A percentile compares a stretch with the other conserved stretches of the same genome.
Evolutionary conservation across 2,329 filamentous ascomycete genomes (phyloP).

Genomic region (Fusarium lateritium): DNA sequence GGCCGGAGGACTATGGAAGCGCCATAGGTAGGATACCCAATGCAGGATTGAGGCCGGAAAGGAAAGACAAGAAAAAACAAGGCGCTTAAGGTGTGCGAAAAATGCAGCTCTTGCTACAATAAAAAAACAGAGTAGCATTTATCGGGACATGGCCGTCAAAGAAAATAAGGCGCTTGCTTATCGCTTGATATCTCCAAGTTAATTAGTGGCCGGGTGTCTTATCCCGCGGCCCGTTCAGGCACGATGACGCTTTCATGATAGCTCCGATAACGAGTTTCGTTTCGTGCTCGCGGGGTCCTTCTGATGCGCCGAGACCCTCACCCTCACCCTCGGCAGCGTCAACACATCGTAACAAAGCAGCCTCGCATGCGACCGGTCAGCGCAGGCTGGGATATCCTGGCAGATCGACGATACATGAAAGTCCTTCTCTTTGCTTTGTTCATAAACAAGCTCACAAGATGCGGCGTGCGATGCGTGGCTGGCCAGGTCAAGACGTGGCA

Average conservation of each 20-base stretch:
- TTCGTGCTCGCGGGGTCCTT: constrained; percentile 14
- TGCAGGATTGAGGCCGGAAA: constrained; percentile 22
- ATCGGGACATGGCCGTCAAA: constrained; percentile 21
- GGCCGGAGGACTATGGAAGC: constrained; percentile 27
- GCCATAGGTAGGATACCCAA: constrained; percentile 1
- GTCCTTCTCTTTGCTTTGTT: neutral
- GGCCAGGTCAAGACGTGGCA: constrained; percentile 30
- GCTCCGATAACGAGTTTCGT: constrained; percentile 31
- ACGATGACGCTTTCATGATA: constrained; percentile 45
- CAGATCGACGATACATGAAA: constrained; percentile 44
- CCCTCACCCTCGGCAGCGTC: too few relatives aligned
- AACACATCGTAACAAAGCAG: constrained; percentile 11
- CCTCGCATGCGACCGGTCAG: constrained; percentile 50
- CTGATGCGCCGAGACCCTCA: neutral
- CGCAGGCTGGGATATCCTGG: constrained; percentile 27
- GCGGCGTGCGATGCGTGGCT: constrained; percentile 24
- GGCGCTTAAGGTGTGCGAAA: constrained; percentile 16
- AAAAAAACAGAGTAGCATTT: constrained; percentile 30
- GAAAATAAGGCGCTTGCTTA: constrained; percentile 30
- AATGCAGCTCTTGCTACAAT: constrained; percentile 31
- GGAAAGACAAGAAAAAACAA: constrained; percentile 10
- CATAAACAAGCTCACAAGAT: constrained; percentile 16
- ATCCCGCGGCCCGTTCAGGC: constrained; percentile 29
- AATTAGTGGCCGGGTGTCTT: constrained; percentile 18
- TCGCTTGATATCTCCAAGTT: constrained; percentile 33